Percentiles rank a stretch among this genome's conserved stretches.
These are phyloP conservation scores for Pichia rugopelliculosa DNA, from an alignment of 805 yeast genomes.

Conservation along the genomic window DNA sequence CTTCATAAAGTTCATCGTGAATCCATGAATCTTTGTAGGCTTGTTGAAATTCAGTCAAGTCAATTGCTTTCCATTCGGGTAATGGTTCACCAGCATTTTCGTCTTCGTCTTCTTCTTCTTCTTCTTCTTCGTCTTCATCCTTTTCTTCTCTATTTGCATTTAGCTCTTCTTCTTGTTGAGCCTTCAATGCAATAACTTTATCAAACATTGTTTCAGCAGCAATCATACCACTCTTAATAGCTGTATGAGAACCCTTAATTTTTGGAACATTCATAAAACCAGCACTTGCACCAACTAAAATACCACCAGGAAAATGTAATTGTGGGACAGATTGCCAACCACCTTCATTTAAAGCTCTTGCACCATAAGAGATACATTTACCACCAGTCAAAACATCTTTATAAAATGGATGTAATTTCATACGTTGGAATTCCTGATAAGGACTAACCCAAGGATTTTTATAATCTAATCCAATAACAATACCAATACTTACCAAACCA, in stretches of 20 bases:
- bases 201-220: constrained; percentile 81
- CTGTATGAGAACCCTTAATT: constrained; percentile 96
- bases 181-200: constrained; percentile 39
- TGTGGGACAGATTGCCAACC: constrained; percentile 91
- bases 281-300: constrained; percentile 89
- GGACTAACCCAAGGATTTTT: constrained; percentile 94
- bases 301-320: constrained; percentile 92
- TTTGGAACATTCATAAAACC: constrained; percentile 97
- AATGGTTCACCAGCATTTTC: constrained; percentile 29
- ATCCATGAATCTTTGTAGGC: constrained; percentile 78
- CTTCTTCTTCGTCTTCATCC: constrained; percentile 36
- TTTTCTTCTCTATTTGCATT: constrained; percentile 29
- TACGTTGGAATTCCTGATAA: constrained; percentile 87
- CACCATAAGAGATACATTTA: constrained; percentile 88
- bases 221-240: constrained; percentile 90
- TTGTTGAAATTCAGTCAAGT: constrained; percentile 53
- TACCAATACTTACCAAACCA: constrained; percentile 81
- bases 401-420: constrained; percentile 90
- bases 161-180: constrained; percentile 33
- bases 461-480: constrained; percentile 94
- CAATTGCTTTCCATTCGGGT: constrained; percentile 36
- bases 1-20: constrained; percentile 69
- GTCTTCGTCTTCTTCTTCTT: constrained; percentile 33
- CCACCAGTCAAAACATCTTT: constrained; percentile 73
- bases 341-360: constrained; percentile 95